These are phyloP conservation scores for Blastomyces silverae DNA, from an alignment of 2,329 filamentous ascomycete genomes.

Conservation along the genomic window DNA sequence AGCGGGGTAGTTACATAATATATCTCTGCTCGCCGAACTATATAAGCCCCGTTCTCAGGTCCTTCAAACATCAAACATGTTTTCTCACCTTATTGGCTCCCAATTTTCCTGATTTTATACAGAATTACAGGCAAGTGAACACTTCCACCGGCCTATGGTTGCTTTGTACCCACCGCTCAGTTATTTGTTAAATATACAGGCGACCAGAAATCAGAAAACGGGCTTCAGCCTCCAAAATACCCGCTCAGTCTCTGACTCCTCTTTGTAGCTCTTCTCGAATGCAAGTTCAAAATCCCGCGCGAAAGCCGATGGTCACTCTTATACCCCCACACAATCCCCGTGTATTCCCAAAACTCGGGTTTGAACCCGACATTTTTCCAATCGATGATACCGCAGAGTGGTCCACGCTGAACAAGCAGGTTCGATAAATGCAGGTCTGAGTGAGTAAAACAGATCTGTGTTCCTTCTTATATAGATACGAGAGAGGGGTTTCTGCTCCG, in stretches of 20 bases:
- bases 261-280: background rate
- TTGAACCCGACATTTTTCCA: conserved; percentile 20
- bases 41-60: too few species aligned
- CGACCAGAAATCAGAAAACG: background rate
- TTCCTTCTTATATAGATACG: conserved; percentile 15
- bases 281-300: background rate
- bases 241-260: background rate
- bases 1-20: too few species aligned
- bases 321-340: conserved; percentile 13
- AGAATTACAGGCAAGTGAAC: too few species aligned
- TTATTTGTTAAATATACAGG: too few species aligned
- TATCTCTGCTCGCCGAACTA: too few species aligned
- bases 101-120: too few species aligned
- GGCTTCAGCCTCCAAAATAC: background rate
- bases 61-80: too few species aligned
- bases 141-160: too few species aligned
- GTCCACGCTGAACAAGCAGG: conserved; percentile 16
- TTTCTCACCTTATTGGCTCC: too few species aligned
- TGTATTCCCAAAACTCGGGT: conserved; percentile 20
- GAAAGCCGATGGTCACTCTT: background rate
- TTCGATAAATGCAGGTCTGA: conserved; percentile 19
- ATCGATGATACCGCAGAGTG: conserved; percentile 18
- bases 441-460: conserved; percentile 12
- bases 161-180: too few species aligned
- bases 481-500: conserved; percentile 10